Evolutionary conservation across 768 basidiomycete genomes (phyloP).

Genomic region (Pisolithus tinctorius): DNA sequence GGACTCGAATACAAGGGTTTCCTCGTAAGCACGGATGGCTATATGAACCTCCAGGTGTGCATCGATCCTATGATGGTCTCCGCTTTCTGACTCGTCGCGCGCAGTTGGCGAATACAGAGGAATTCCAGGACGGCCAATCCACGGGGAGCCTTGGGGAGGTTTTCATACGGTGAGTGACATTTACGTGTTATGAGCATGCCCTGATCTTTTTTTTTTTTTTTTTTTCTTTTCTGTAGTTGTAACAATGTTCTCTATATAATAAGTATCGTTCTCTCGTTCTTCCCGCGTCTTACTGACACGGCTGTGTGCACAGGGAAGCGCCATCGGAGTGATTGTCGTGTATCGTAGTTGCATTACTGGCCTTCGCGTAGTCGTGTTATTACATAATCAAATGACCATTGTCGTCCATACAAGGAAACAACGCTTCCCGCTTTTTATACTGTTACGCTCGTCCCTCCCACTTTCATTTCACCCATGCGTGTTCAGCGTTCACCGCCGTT

Average conservation of each 20-base stretch:
- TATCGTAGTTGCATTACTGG: background rate
- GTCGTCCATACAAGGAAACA: slow-evolving; percentile 18
- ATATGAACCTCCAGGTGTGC: slow-evolving; percentile 95
- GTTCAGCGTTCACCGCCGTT: slow-evolving; percentile 13
- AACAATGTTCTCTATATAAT: slow-evolving; percentile 97
- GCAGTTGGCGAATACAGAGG: slow-evolving; percentile 97
- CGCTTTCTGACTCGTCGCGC: background rate
- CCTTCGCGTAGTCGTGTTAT: background rate
- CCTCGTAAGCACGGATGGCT: slow-evolving; percentile 96
- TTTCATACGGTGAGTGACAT: slow-evolving; percentile 76
- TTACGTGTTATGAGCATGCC: background rate
- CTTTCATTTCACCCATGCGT: slow-evolving; percentile 11
- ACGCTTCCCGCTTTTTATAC: background rate
- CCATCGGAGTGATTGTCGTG: slow-evolving; percentile 38
- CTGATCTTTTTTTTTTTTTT: background rate
- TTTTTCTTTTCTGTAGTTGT: slow-evolving; percentile 54
- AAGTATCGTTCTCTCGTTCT: slow-evolving; percentile 38
- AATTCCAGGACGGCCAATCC: slow-evolving; percentile 92
- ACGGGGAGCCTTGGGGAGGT: slow-evolving; percentile 98
- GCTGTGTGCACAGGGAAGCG: slow-evolving; percentile 60
- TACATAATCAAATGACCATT: slow-evolving; percentile 9
- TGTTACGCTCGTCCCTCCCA: background rate
- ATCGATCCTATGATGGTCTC: background rate
- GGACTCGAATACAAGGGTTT: slow-evolving; percentile 99
- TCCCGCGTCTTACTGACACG: slow-evolving; percentile 19